Percentiles rank a stretch among this genome's conserved stretches.
Conservation (phyloP, 768 basidiomycete genomes). For the Boletus eberwhitei region DNA sequence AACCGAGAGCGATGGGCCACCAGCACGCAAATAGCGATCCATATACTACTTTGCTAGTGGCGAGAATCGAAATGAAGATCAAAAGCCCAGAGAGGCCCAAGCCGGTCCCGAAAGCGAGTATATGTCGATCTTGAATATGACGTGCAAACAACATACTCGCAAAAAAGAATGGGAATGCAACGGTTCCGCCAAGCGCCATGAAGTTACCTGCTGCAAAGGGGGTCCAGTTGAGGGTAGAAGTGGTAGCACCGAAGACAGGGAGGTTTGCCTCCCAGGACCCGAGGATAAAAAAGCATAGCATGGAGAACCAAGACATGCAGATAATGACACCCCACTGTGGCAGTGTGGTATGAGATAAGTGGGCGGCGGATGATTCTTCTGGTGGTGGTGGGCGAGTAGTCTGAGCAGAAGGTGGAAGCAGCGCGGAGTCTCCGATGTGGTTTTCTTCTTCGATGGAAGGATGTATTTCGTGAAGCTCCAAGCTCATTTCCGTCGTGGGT, state of each 20-base stretch:
- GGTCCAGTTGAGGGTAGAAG: conserved; percentile 46
- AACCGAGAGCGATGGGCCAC: conserved; percentile 60
- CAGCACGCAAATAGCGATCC: conserved; percentile 44
- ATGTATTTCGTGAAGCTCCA: conserved; percentile 9
- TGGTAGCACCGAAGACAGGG: conserved; percentile 51
- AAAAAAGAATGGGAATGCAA: conserved; percentile 64
- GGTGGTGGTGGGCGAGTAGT: neutral
- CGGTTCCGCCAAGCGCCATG: conserved; percentile 62
- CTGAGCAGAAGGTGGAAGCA: neutral
- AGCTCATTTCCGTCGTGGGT: conserved; percentile 15
- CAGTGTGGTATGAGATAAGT: conserved; percentile 15
- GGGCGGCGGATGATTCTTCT: conserved; percentile 6
- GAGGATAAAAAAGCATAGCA: conserved; percentile 68
- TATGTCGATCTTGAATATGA: conserved; percentile 56
- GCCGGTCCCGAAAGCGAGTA: conserved; percentile 49
- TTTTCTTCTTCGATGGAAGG: conserved; percentile 2
- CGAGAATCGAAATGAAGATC: conserved; percentile 46
- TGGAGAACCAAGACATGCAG: conserved; percentile 69
- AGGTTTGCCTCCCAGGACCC: conserved; percentile 69
- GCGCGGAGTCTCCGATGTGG: neutral
- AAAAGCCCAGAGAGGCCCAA: conserved; percentile 53
- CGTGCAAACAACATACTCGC: conserved; percentile 54
- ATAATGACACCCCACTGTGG: conserved; percentile 52
- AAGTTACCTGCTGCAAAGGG: conserved; percentile 67
- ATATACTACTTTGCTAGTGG: conserved; percentile 41